Evolutionary conservation across 2,329 filamentous ascomycete genomes (phyloP).

Genomic region (Colletotrichum tanaceti): DNA sequence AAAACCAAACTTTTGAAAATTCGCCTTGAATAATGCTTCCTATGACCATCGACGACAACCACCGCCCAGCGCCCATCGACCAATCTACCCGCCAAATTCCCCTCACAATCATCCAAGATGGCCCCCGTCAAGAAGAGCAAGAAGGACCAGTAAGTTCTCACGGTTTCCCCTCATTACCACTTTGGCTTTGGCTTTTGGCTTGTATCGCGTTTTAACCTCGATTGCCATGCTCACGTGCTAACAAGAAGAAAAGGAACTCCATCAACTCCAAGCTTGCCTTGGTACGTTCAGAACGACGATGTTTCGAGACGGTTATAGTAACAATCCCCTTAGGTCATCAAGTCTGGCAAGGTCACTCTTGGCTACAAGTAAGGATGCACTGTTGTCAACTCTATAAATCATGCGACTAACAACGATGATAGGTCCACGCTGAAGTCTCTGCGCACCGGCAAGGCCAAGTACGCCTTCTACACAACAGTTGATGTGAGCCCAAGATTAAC

Average conservation of each 20-base stretch:
- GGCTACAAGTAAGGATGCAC: conserved; percentile 75
- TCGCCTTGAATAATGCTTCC: not conserved
- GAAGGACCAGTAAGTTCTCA: conserved; percentile 74
- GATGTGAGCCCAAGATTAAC: not conserved
- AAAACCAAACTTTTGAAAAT: conserved; percentile 22
- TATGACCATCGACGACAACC: conserved; percentile 30
- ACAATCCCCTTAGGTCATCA: conserved; percentile 72
- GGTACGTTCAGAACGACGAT: not conserved
- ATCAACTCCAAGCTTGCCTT: conserved; percentile 50
- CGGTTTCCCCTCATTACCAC: too few relatives aligned
- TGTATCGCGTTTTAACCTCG: not conserved
- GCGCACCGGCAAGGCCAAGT: conserved; percentile 93
- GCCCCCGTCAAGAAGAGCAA: conserved; percentile 80
- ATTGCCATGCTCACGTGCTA: not conserved
- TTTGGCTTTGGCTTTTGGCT: not conserved
- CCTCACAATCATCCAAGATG: conserved; percentile 66
- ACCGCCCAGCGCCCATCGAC: conserved; percentile 36
- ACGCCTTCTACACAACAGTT: conserved; percentile 71
- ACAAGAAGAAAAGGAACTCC: conserved; percentile 63
- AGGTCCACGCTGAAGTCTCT: conserved; percentile 78
- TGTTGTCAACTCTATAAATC: not conserved
- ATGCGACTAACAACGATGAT: not conserved
- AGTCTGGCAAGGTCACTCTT: conserved; percentile 82
- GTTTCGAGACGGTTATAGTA: conserved; percentile 45
- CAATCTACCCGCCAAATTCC: conserved; percentile 47